Base-by-base conservation (phyloP, 495 filamentous ascomycete genomes). In the Tuber magnatum region DNA sequence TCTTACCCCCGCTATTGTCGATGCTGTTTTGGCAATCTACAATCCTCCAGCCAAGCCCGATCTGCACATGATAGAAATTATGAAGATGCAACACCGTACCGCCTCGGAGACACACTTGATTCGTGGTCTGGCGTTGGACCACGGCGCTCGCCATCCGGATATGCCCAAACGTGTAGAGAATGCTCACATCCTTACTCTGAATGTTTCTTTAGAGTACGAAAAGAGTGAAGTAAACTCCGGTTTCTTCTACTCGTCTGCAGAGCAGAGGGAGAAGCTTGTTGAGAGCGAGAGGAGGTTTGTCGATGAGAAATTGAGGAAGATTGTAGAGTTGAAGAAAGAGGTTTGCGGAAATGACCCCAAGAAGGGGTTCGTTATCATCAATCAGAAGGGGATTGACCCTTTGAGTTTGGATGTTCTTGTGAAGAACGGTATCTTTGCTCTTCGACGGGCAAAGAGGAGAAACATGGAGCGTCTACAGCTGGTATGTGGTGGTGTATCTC, bases 21-120 rank as follows among this genome's bases (percentile, higher is more conserved):
- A 99, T 84, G 92, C 95, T 73, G 95, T 98, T 69, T 88, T 98
- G 73, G 88, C 96, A 70, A 99, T 99, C 83, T 94, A 97, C 86
- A 87, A 92, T 82, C 84, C 93, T 41, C 92, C 93, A 42, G 90
- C 90, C 78, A 98, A 97, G 86, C 95, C 95, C 69, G 95, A 99
- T 84, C 85, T 99, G 77, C 94, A 98, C 85, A 99, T 99, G 95
- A 88, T 99, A 77, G 95, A 99, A 85, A 97, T 99, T 79, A 98
- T 98, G 96, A 97, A 96, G 83, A 99, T 99, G 95, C 95, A 98
- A 84, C 95, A 99, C 86, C 93, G 94, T 74, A 92, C 92, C 51
- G 94, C 95, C 69, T 92, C 95, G 18, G 95, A 99, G 84, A 99
- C 95, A 40, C 93, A 97, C 81, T 89, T 99, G 65, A 97, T 99